phyloP scores from a whole-genome alignment of 371 early-diverging fungal genomes.

The Batkoa obscura region DNA sequence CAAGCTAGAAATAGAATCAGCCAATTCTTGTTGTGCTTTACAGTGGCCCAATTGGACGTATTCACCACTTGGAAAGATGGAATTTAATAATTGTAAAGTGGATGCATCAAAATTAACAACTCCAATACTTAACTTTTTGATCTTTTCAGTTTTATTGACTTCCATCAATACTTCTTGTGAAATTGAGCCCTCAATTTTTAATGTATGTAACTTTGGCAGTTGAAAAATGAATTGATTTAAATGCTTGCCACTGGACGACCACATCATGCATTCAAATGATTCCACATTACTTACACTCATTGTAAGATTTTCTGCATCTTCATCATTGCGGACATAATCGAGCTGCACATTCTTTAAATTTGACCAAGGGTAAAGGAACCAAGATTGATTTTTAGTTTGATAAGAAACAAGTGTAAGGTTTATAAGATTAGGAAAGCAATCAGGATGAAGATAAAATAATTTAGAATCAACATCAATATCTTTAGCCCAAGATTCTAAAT shows the following conservation, averaged over 20 bases:
- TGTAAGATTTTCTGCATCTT: background rate
- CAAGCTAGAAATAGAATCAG: background rate
- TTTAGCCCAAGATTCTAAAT: background rate
- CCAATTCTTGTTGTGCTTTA: background rate
- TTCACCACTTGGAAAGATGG: background rate
- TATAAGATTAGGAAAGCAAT: background rate
- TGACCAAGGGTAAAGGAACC: background rate
- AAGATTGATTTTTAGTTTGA: background rate
- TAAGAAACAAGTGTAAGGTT: background rate
- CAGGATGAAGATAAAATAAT: background rate
- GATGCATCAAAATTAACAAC: background rate
- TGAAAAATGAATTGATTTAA: background rate
- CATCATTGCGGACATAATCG: background rate
- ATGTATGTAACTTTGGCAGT: background rate
- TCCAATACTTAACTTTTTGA: background rate
- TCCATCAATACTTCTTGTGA: background rate
- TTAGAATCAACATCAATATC: background rate
- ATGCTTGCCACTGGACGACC: background rate
- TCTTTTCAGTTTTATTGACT: background rate
- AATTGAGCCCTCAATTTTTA: background rate
- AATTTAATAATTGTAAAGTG: background rate
- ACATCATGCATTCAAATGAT: background rate
- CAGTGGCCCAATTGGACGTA: constrained; percentile 1
- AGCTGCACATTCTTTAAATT: background rate
- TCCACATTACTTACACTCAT: background rate